Base-by-base conservation (phyloP, 1,284 basidiomycete genomes). In the Cutaneotrichosporon cutaneum region DNA sequence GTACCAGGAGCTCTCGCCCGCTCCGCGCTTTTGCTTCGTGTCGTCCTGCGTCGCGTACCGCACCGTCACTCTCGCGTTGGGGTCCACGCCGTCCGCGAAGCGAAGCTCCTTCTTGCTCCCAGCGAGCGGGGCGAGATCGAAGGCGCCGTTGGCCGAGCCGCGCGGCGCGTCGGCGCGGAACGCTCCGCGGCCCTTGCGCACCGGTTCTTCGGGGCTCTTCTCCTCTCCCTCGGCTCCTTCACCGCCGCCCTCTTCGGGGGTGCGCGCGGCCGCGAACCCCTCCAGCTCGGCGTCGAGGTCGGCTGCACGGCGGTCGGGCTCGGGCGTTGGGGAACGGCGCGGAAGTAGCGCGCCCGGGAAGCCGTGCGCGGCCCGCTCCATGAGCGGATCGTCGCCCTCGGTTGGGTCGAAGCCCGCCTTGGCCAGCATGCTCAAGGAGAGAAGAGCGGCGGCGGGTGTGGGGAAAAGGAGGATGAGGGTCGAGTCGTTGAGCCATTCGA, bases 401-500 rank as follows among this genome's bases (percentile, higher is more conserved):
- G 71, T 63, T 18, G 75, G 76, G 66, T 77, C 76, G 54, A 78
- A 78, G 26, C 75, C 75, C 11, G 73, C 75, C 67, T 78, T 77
- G 33, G 70, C 64, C 4, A 78, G 67, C 24, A 77, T 60, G 3
- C 72, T 68, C 4, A 78, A 67, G 4, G 64, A 70, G 24, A 78
- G 66, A 1, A 78, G 62, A 13, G 76, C 65, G 1, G 71, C 68
- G 0, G 71, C 65, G 5, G 75, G 61, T 13, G 69, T 65, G n/a
- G 67, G 66, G 61, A 78, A 78, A 30, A 78, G 62, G 39, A 78
- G 67, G 14, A 72, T 60, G 7, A 78, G 69, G 0, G 74, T 74
- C 2, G 72, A 67, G 65, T 78, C 76, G 64, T 78, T 78, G 10
- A 78, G 68, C 76, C 76, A 78, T 68, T 78, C 76, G 58, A 78